A percentile compares a stretch with the other conserved stretches of the same genome.
These are phyloP conservation scores for Centaurea solstitialis DNA, from an alignment of 129 eudicot species.

Conservation along the genomic window DNA sequence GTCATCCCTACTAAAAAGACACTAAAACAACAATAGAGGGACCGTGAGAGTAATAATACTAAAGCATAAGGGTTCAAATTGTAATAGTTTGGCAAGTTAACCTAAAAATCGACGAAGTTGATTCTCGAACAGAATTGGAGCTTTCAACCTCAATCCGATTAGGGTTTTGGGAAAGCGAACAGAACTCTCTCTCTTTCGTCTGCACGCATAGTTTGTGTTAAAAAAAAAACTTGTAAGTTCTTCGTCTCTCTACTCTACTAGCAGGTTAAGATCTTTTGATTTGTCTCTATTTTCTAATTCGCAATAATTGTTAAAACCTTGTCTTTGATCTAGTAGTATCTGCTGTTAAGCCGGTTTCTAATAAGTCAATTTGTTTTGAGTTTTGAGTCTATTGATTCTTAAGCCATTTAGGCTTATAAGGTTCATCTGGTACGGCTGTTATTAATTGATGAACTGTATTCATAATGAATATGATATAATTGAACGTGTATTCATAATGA, in stretches of 20 bases:
- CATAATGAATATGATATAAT: not conserved
- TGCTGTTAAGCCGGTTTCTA: not conserved
- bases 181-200: slow-evolving; percentile 12
- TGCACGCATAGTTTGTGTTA: slow-evolving; percentile 12
- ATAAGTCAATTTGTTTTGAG: not conserved
- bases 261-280: not conserved
- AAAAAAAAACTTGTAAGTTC: slow-evolving; percentile 12
- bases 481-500: too few relatives aligned
- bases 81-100: slow-evolving; percentile 4
- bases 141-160: slow-evolving; percentile 23
- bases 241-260: not conserved
- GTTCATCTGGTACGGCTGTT: not conserved
- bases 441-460: not conserved
- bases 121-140: slow-evolving; percentile 5
- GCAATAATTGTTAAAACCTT: not conserved
- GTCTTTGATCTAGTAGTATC: slow-evolving; percentile 3
- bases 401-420: not conserved
- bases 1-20: too few relatives aligned
- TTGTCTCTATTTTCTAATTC: not conserved
- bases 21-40: not conserved
- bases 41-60: not conserved
- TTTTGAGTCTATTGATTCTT: not conserved
- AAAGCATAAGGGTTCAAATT: slow-evolving; percentile 7
- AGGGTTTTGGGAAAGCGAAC: slow-evolving; percentile 27
- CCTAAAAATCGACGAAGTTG: slow-evolving; percentile 3